A percentile compares a stretch with the other conserved stretches of the same genome.
Evolutionary conservation across 257 asterid species (phyloP).

Genomic region (Cruciata laevipes): DNA sequence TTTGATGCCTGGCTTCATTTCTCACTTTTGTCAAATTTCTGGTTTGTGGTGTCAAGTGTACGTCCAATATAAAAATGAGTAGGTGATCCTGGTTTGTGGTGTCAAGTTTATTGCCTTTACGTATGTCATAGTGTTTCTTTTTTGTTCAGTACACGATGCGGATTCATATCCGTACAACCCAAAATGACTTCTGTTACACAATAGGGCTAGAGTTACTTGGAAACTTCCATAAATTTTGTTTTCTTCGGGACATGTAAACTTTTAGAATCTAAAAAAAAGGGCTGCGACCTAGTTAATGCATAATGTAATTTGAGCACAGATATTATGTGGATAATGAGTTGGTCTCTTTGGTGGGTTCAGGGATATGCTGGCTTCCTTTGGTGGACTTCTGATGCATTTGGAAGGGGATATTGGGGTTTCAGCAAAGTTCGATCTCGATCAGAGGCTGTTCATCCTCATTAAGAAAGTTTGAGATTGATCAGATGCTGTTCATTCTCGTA

Average conservation of each 20-base stretch:
- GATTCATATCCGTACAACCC: no score
- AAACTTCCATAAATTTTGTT: neutral
- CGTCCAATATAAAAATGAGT: no score
- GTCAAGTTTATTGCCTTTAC: neutral
- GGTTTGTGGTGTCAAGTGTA: neutral
- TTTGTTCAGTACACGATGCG: neutral
- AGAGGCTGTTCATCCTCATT: constrained; percentile 66
- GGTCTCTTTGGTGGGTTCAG: constrained; percentile 28
- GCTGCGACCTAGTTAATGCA: neutral
- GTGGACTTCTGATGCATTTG: constrained; percentile 71
- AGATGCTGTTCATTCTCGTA: constrained; percentile 79
- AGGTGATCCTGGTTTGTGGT: constrained; percentile 1
- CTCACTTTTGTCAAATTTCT: neutral
- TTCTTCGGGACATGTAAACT: neutral
- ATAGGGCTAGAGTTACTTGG: neutral
- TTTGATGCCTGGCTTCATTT: constrained; percentile 5
- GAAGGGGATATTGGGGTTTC: constrained; percentile 60
- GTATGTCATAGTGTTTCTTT: neutral
- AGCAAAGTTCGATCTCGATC: constrained; percentile 72
- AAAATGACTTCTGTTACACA: neutral
- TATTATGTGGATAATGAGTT: neutral
- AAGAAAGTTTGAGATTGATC: constrained; percentile 67
- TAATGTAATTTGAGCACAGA: neutral
- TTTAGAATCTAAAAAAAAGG: no score
- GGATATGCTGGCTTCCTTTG: constrained; percentile 60